Conservation (phyloP, 202 grass and related monocot species). For the Eragrostis tef region DNA sequence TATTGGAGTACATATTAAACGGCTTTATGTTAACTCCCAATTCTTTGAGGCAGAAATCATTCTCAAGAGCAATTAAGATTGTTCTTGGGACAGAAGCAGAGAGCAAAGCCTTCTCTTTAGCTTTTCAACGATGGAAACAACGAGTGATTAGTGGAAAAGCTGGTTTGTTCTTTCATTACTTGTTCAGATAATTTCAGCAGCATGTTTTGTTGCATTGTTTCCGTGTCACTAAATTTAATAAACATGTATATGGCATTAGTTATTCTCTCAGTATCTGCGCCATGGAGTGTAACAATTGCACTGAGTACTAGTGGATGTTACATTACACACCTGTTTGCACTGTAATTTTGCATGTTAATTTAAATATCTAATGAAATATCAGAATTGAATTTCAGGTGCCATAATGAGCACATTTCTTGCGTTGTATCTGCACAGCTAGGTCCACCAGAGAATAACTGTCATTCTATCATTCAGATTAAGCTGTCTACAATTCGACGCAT, state of each 20-base stretch:
- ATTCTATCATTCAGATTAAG: slow-evolving; percentile 11
- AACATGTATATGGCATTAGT: not conserved
- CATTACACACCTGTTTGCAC: not conserved
- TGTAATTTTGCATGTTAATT: not conserved
- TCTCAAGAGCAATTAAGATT: slow-evolving; percentile 92
- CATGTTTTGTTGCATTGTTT: slow-evolving; percentile 31
- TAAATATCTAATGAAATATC: slow-evolving; percentile 4
- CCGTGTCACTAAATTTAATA: slow-evolving; percentile 17
- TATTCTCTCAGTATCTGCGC: not conserved
- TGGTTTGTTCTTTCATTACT: slow-evolving; percentile 77
- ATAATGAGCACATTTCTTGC: not conserved
- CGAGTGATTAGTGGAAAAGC: slow-evolving; percentile 55
- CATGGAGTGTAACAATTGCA: slow-evolving; percentile 14
- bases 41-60: slow-evolving; percentile 74
- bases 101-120: slow-evolving; percentile 76
- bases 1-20: slow-evolving; percentile 48
- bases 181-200: slow-evolving; percentile 50
- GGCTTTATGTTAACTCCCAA: slow-evolving; percentile 43
- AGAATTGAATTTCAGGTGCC: not conserved
- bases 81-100: slow-evolving; percentile 87
- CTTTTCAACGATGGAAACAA: slow-evolving; percentile 89
- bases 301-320: slow-evolving; percentile 13
- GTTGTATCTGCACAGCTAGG: slow-evolving; percentile 5
- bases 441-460: not conserved
- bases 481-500: not conserved